Evolutionary conservation across 352 stramenopile genomes (phyloP).

Genomic region (Saprolegnia diclina): DNA sequence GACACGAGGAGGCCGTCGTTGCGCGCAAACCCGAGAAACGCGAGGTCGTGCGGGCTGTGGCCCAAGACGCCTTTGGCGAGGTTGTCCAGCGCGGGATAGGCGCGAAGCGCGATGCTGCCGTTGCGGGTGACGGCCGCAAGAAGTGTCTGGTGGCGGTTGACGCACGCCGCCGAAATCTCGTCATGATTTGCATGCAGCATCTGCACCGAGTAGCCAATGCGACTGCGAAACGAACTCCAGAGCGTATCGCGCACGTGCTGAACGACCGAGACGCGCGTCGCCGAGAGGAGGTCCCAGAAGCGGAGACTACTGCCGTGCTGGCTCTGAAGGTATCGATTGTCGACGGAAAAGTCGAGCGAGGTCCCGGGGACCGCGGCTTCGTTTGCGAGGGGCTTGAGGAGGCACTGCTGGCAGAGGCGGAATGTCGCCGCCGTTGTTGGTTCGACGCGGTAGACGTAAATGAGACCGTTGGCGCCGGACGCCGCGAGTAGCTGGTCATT

Average conservation of each 20-base stretch:
- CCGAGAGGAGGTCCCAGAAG: slow-evolving; percentile 63
- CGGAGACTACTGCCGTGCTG: slow-evolving; percentile 35
- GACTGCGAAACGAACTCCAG: slow-evolving; percentile 50
- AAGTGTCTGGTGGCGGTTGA: slow-evolving; percentile 27
- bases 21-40: slow-evolving; percentile 43
- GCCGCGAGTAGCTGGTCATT: slow-evolving; percentile 39
- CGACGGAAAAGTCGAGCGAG: slow-evolving; percentile 62
- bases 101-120: slow-evolving; percentile 28
- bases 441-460: slow-evolving; percentile 68
- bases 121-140: slow-evolving; percentile 24
- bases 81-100: slow-evolving; percentile 1
- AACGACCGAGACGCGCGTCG: slow-evolving; percentile 46
- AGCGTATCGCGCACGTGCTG: slow-evolving; percentile 38
- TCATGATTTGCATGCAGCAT: slow-evolving; percentile 11
- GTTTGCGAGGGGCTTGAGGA: slow-evolving; percentile 44
- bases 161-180: not conserved
- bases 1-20: slow-evolving; percentile 55
- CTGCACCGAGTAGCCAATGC: slow-evolving; percentile 43
- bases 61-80: slow-evolving; percentile 22
- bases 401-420: slow-evolving; percentile 43
- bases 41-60: slow-evolving; percentile 13
- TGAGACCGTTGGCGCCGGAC: slow-evolving; percentile 49
- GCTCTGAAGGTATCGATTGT: slow-evolving; percentile 51
- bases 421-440: not conserved
- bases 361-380: slow-evolving; percentile 31